Percentiles rank a stretch among this genome's conserved stretches.
These are phyloP conservation scores for Calonectria multiphialidica DNA, from an alignment of 2,329 filamentous ascomycete species.

Conservation along the genomic window DNA sequence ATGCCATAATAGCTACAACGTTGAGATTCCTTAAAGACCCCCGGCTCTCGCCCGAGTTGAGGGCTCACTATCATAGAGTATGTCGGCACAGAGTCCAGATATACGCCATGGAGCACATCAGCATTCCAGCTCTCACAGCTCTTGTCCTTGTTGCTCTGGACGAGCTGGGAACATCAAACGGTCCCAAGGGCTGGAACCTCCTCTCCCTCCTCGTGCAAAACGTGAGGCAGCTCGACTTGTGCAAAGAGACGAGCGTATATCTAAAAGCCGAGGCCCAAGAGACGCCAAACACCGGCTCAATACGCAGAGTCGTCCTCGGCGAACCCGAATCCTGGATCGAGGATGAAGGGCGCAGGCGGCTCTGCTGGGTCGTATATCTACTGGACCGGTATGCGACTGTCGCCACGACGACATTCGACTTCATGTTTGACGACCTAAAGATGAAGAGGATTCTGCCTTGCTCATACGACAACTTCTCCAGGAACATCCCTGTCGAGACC, in stretches of 20 bases:
- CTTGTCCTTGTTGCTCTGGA: slow-evolving; percentile 57
- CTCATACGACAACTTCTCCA: slow-evolving; percentile 59
- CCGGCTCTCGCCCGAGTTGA: slow-evolving; percentile 52
- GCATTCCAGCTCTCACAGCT: slow-evolving; percentile 53
- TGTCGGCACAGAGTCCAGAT: slow-evolving; percentile 55
- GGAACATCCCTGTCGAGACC: slow-evolving; percentile 58
- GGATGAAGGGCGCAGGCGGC: slow-evolving; percentile 55
- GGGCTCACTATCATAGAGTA: slow-evolving; percentile 52
- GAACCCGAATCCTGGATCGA: slow-evolving; percentile 58
- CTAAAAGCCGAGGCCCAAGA: slow-evolving; percentile 49
- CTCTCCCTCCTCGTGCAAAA: slow-evolving; percentile 54
- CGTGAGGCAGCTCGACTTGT: slow-evolving; percentile 53
- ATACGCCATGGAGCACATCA: slow-evolving; percentile 57
- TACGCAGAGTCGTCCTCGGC: slow-evolving; percentile 49
- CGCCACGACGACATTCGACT: slow-evolving; percentile 55
- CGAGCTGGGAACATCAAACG: slow-evolving; percentile 57
- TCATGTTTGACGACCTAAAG: slow-evolving; percentile 53
- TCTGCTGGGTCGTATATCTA: slow-evolving; percentile 60
- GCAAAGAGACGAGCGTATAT: slow-evolving; percentile 54
- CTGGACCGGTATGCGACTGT: slow-evolving; percentile 59
- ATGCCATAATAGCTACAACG: slow-evolving; percentile 59
- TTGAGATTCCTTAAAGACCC: slow-evolving; percentile 56
- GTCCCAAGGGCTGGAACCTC: slow-evolving; percentile 57
- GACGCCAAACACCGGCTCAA: slow-evolving; percentile 48
- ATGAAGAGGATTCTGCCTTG: slow-evolving; percentile 57